These are phyloP conservation scores for Sporisorium iseilematis-ciliati DNA, from an alignment of 1,284 basidiomycete species.

Conservation along the genomic window DNA sequence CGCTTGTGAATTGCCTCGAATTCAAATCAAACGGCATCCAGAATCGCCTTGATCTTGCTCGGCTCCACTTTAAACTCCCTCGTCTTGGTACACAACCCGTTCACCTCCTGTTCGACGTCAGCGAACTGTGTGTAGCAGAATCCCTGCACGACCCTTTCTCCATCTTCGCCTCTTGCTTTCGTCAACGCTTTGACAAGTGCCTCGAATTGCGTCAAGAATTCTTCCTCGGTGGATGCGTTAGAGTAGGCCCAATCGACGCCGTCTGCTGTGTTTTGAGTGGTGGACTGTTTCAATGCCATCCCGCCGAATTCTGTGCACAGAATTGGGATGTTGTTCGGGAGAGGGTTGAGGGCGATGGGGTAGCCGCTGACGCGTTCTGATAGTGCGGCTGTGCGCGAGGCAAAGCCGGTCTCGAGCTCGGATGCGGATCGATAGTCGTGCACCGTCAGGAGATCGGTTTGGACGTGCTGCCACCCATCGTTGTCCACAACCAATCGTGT, in stretches of 20 bases:
- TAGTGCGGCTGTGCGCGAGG: conserved; percentile 7
- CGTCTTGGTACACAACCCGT: conserved; percentile 46
- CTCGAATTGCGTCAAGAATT: conserved; percentile 33
- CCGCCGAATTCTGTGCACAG: conserved; percentile 56
- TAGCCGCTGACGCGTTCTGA: conserved; percentile 26
- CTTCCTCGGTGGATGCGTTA: conserved; percentile 28
- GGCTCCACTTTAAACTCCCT: conserved; percentile 42
- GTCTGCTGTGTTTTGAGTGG: conserved; percentile 12
- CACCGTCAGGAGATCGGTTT: conserved; percentile 41
- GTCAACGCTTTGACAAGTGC: conserved; percentile 28
- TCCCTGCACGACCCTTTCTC: conserved; percentile 41
- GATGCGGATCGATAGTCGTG: conserved; percentile 46
- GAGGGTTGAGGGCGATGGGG: conserved; percentile 23
- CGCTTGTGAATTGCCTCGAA: no score
- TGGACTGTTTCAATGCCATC: conserved; percentile 19
- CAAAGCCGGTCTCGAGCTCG: conserved; percentile 17
- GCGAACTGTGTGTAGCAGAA: conserved; percentile 57
- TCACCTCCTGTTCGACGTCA: conserved; percentile 51
- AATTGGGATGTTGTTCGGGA: conserved; percentile 30
- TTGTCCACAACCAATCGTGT: conserved; percentile 46
- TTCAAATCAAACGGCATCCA: conserved; percentile 16
- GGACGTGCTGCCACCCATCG: conserved; percentile 57
- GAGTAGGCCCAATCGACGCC: conserved; percentile 47
- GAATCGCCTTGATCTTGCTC: conserved; percentile 40
- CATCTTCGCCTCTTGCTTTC: not conserved